Evolutionary conservation across 768 basidiomycete species (phyloP), one percentile per base, ranked within the genome.

Genomic region (Russula dissimulans): DNA sequence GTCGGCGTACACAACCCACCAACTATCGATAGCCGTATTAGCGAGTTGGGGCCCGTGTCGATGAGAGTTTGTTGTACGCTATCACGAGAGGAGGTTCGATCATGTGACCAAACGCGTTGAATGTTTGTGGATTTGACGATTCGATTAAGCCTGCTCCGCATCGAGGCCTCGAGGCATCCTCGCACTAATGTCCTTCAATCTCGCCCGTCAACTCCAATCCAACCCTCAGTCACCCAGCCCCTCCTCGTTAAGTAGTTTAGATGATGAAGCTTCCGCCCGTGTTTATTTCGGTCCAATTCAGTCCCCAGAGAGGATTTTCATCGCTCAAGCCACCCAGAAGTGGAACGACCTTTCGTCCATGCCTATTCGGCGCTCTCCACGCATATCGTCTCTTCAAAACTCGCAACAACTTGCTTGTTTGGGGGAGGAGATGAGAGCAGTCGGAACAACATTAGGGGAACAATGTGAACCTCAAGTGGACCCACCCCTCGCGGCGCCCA

Each of bases 281-380:
- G 67, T 69, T 44, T 69, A 65, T 43, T 68, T 69, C 29, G 68
- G 68, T 50, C 65, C 67, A 36, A 48, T 69, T 9, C 60, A 62
- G 53, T 64, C 68, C 5, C 68, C 68, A 4, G 68, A 69, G 56
- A 66, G 49, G 56, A 50, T 60, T 41, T 59, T 64, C 60, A 61
- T 65, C 15, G 48, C 62, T n/a, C 44, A 61, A 38, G 52, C 58
- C 39, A 56, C 65, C 32, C 61, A 63, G 31, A 53, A 46, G 7
- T 61, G 48, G 18, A 39, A 50, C 38, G 43, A 38, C 39, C 57
- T 46, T 26, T 34, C 58, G 4, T 47, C 65, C 36, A 39, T 53
- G 17, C 32, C 60, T 11, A 44, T 66, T 31, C 58, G 58, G 32
- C 55, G 58, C 42, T 66, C 61, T 41, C 42, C 56, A 18, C 53